phyloP scores from a whole-genome alignment of 148 eudicot species.

The Chenopodium formosanum region DNA sequence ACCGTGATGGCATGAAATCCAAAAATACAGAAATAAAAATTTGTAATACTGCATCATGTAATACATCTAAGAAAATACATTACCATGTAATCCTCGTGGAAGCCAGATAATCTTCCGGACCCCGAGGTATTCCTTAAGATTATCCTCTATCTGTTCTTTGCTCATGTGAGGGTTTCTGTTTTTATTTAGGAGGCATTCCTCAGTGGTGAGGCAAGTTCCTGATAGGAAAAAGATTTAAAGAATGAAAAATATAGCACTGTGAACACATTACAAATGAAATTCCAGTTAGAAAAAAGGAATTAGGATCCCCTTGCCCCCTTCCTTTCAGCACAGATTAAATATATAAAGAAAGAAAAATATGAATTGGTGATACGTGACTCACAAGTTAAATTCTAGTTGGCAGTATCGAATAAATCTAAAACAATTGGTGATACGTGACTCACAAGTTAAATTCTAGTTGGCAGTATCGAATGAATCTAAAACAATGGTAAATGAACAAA shows the following conservation, averaged over 20 bases:
- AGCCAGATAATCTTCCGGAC: constrained; percentile 86
- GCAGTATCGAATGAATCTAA: not conserved
- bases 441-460: not conserved
- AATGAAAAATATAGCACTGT: not conserved
- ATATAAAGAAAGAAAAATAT: not conserved
- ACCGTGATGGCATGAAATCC: not conserved
- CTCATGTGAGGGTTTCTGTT: constrained; percentile 89
- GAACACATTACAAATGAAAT: not conserved
- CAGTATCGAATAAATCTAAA: not conserved
- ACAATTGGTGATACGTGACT: too few relatives aligned
- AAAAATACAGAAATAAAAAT: not conserved
- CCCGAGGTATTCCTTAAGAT: constrained; percentile 86
- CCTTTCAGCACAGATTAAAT: too few relatives aligned
- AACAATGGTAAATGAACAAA: not conserved
- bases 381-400: not conserved
- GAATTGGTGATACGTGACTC: not conserved
- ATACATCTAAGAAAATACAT: not conserved
- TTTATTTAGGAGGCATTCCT: constrained; percentile 91
- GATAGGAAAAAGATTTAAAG: constrained; percentile 17
- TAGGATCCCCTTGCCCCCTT: not conserved
- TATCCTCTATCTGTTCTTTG: constrained; percentile 73
- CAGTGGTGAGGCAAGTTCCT: constrained; percentile 96
- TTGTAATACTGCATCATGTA: not conserved
- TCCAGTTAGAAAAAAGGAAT: not conserved
- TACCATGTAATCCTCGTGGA: constrained; percentile 89